Evolutionary conservation across 192 early-diverging fungal genomes (phyloP).

Genomic region (Backusella parvicylindrica): DNA sequence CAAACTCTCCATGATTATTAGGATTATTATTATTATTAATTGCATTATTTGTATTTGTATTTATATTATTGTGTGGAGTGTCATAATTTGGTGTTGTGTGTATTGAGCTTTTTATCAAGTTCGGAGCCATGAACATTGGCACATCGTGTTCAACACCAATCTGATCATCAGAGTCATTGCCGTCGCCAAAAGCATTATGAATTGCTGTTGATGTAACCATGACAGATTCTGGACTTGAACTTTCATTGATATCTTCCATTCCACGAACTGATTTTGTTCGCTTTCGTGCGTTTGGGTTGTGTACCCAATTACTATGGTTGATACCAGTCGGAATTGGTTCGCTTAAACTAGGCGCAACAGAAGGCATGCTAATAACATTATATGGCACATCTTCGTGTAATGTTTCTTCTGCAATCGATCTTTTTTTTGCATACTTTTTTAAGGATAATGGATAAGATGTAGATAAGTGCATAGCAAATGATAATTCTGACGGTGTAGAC

Average conservation of each 20-base stretch:
- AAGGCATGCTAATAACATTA: not conserved
- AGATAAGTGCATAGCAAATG: not conserved
- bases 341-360: slow-evolving; percentile 5
- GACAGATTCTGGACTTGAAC: slow-evolving; percentile 3
- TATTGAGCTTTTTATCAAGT: not conserved
- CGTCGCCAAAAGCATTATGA: not conserved
- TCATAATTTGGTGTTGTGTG: not conserved
- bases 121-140: not conserved
- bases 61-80: not conserved
- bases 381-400: not conserved
- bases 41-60: not conserved
- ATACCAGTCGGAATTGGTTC: slow-evolving; percentile 10
- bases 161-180: not conserved
- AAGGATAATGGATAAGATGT: slow-evolving; percentile 1
- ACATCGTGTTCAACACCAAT: not conserved
- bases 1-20: not conserved
- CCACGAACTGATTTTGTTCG: slow-evolving; percentile 4
- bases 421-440: not conserved
- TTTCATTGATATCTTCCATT: not conserved
- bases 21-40: not conserved
- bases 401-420: not conserved
- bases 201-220: not conserved
- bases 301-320: not conserved
- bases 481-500: not conserved
- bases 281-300: not conserved